Evolutionary conservation across 2,329 filamentous ascomycete genomes (phyloP).

Genomic region (Fusarium palustre): DNA sequence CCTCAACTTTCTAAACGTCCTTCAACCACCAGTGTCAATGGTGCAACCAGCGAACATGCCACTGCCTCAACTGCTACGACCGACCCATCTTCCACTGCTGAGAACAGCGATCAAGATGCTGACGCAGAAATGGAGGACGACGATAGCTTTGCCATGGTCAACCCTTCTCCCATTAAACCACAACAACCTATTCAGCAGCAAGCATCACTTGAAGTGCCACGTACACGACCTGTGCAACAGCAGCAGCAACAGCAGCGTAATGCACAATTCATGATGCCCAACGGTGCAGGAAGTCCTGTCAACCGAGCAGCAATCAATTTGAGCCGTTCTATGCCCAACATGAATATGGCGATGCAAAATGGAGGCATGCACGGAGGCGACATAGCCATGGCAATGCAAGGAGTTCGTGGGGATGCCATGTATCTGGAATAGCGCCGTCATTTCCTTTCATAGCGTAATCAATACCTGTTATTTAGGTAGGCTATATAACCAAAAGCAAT

Average conservation of each 20-base stretch:
- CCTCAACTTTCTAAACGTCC: constrained; percentile 45
- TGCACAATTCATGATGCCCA: constrained; percentile 58
- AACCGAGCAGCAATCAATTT: constrained; percentile 55
- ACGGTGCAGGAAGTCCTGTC: constrained; percentile 52
- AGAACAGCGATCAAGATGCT: constrained; percentile 60
- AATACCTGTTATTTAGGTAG: constrained; percentile 16
- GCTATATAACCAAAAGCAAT: constrained; percentile 23
- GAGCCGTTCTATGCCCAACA: constrained; percentile 60
- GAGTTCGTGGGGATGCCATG: constrained; percentile 62
- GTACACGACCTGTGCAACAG: constrained; percentile 53
- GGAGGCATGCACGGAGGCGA: constrained; percentile 57
- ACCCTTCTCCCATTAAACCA: constrained; percentile 54
- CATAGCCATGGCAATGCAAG: constrained; percentile 60
- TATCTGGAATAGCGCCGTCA: constrained; percentile 60
- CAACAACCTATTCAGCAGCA: constrained; percentile 56
- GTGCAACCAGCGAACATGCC: constrained; percentile 51
- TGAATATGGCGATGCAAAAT: constrained; percentile 57
- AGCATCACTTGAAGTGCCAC: constrained; percentile 58
- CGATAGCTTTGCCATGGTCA: constrained; percentile 65
- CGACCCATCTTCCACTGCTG: constrained; percentile 57
- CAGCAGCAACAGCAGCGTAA: constrained; percentile 51
- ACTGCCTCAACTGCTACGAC: constrained; percentile 51
- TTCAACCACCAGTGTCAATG: constrained; percentile 54
- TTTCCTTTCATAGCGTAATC: constrained; percentile 16
- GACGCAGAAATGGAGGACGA: constrained; percentile 69